These are phyloP conservation scores for Tylopilus felleus DNA, from an alignment of 768 basidiomycete species.

Conservation along the genomic window DNA sequence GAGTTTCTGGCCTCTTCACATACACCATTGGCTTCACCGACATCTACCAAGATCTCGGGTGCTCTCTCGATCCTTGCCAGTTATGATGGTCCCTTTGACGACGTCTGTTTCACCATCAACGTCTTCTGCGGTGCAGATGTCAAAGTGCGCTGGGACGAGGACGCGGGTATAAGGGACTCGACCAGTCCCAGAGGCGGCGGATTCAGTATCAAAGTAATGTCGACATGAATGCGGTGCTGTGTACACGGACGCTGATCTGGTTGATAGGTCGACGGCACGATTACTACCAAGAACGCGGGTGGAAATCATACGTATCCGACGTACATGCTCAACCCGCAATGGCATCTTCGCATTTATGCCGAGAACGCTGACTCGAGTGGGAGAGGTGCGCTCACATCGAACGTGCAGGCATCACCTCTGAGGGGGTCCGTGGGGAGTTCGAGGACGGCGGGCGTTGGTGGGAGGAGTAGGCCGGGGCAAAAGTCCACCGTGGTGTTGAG, in stretches of 20 bases:
- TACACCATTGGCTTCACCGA: not conserved
- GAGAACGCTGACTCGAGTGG: slow-evolving; percentile 13
- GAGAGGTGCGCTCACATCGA: not conserved
- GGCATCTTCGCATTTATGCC: slow-evolving; percentile 58
- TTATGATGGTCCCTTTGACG: slow-evolving; percentile 61
- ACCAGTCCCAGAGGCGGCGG: not conserved
- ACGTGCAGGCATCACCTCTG: not conserved
- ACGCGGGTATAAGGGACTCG: slow-evolving; percentile 13
- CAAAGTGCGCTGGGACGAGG: slow-evolving; percentile 47
- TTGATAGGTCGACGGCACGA: slow-evolving; percentile 52
- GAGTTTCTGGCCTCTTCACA: slow-evolving; percentile 24
- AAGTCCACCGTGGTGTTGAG: slow-evolving; percentile 45
- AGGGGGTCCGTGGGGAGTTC: not conserved
- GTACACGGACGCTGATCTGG: not conserved
- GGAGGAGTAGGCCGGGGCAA: not conserved
- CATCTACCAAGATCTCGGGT: slow-evolving; percentile 32
- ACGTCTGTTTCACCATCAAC: slow-evolving; percentile 66
- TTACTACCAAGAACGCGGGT: slow-evolving; percentile 73
- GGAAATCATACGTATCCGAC: slow-evolving; percentile 79
- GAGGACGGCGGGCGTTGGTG: slow-evolving; percentile 5
- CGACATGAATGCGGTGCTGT: not conserved
- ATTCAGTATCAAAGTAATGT: slow-evolving; percentile 16
- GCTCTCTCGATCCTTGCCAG: slow-evolving; percentile 56
- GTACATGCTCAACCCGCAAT: slow-evolving; percentile 91
- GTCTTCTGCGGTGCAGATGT: slow-evolving; percentile 42